Evolutionary conservation across 2,329 filamentous ascomycete genomes (phyloP), one percentile per base, ranked within the genome.

Genomic region (Stachybotrys echinatus): DNA sequence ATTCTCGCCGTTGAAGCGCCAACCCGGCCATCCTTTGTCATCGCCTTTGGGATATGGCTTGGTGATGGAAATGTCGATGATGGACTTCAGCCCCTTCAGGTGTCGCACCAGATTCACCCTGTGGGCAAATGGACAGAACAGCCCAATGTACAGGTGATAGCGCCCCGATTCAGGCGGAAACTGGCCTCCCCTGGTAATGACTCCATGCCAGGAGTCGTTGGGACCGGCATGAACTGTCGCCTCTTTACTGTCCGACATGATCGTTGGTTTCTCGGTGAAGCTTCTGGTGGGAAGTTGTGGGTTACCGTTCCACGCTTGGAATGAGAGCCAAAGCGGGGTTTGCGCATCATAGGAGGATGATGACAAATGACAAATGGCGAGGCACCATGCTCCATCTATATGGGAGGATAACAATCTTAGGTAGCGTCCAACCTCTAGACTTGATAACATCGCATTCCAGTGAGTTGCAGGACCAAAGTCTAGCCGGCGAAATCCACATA

Each of bases 61-160:
- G 1, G 87, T 81, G 4, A 85, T 69, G 1, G 78, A 81, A 19
- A 83, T 78, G 3, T 80, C 73, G 51, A 91, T 79, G 54, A 88
- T 73, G 42, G 86, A 80, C 52, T 90, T 83, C 1, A 92, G 74
- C 0, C 86, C 86, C 65, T 90, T 91, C 51, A 91, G 72, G 53
- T 83, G 77, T 46, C 87, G 80, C 14, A 87, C 83, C 53, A 91
- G 87, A 51, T 89, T 72, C 1, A 83, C 85, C 46, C 88, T 78
- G 61, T 91, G 87, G 19, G 87, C 86, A 80, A 68, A 86, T 3
- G 83, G 83, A 55, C 83, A 87, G 12, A 77, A 77, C 10, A 74
- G 72, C 23, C 81, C 79, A 49, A 84, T 65, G 60, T 85, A 86
- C 3, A 87, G 67, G 0, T 77, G 77, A 64, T 86, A 86, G 34